These are phyloP conservation scores for Trichoderma polysporum DNA, from an alignment of 2,329 filamentous ascomycete species.

Conservation along the genomic window DNA sequence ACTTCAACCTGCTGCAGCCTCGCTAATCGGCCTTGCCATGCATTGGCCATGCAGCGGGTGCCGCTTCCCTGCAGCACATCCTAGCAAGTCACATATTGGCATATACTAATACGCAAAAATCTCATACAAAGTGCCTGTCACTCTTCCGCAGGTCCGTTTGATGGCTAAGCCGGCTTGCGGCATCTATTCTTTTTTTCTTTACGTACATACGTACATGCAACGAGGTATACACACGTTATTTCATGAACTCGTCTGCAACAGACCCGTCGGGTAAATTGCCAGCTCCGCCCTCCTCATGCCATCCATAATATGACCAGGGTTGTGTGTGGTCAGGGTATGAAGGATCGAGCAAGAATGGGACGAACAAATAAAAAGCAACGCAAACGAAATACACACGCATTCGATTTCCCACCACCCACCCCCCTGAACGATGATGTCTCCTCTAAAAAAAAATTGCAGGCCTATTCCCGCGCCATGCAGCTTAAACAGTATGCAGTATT, in stretches of 20 bases:
- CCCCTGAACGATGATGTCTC: neutral
- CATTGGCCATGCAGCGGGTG: neutral
- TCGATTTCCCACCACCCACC: neutral
- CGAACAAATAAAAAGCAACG: neutral
- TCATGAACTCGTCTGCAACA: neutral
- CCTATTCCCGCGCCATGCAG: neutral
- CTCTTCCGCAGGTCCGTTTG: neutral
- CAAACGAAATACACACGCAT: neutral
- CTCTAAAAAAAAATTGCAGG: neutral
- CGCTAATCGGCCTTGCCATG: slow-evolving; percentile 2
- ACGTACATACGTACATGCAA: neutral
- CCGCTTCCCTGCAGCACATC: neutral
- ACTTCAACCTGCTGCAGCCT: no score
- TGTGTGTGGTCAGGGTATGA: neutral
- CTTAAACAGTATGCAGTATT: slow-evolving; percentile 1
- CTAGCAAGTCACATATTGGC: neutral
- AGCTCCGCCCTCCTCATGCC: neutral
- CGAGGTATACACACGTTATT: neutral
- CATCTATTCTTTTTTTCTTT: neutral
- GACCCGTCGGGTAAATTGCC: slow-evolving; percentile 6
- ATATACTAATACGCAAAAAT: neutral
- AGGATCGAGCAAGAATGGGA: neutral
- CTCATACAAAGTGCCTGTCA: neutral
- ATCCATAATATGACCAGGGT: neutral
- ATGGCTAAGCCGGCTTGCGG: neutral